phyloP scores from a whole-genome alignment of 768 basidiomycete genomes.

The Boletus huronensis region DNA sequence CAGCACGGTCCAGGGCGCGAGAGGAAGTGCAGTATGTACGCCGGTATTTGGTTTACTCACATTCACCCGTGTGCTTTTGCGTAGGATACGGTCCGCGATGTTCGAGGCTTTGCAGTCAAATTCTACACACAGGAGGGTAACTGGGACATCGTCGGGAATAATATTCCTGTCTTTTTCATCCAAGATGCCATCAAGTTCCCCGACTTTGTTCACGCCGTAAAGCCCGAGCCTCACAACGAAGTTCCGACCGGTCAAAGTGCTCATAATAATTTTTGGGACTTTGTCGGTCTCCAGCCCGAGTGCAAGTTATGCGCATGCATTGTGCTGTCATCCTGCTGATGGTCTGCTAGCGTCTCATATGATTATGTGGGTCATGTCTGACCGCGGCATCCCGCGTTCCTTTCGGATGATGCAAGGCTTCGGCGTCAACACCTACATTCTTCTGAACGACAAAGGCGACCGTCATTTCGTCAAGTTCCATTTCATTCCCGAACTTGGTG shows the following conservation, averaged over 20 bases:
- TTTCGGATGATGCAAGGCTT: conserved; percentile 89
- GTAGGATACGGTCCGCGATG: conserved; percentile 76
- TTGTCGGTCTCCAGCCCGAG: conserved; percentile 67
- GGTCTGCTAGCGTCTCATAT: conserved; percentile 55
- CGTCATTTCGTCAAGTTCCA: conserved; percentile 88
- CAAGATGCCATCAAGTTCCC: conserved; percentile 83
- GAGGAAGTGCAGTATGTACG: conserved; percentile 71
- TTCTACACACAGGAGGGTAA: conserved; percentile 85
- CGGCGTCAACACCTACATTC: conserved; percentile 81
- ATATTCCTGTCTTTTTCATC: conserved; percentile 81
- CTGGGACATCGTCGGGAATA: conserved; percentile 84
- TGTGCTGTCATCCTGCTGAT: conserved; percentile 8
- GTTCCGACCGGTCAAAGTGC: conserved; percentile 64
- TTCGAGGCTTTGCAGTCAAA: conserved; percentile 81
- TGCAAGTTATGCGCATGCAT: conserved; percentile 32
- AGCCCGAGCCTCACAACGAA: conserved; percentile 84
- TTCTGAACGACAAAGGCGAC: conserved; percentile 63
- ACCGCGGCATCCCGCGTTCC: conserved; percentile 81
- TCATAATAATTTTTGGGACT: conserved; percentile 91
- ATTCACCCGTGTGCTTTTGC: neutral
- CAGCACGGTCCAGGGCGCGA: conserved; percentile 78
- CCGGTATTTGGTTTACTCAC: neutral
- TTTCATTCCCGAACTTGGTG: conserved; percentile 76
- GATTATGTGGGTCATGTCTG: conserved; percentile 84
- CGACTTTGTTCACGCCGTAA: conserved; percentile 80